Conservation (phyloP, 129 eudicot species). For the Lactuca saligna region DNA sequence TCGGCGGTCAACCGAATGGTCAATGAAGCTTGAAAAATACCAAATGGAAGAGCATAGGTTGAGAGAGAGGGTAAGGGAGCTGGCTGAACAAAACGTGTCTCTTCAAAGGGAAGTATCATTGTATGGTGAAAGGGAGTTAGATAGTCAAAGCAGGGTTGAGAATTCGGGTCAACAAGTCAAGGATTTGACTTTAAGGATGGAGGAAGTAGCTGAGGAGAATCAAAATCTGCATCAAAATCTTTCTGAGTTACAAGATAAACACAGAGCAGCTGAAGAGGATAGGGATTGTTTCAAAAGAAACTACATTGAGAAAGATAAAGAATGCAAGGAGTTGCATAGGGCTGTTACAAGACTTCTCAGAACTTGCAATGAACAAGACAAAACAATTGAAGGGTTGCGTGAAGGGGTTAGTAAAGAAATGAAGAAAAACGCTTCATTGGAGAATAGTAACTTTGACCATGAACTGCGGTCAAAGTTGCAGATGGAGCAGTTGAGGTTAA, state of each 20-base stretch:
- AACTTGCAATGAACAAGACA: constrained; percentile 84
- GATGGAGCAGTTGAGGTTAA: constrained; percentile 69
- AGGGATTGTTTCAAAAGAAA: constrained; percentile 54
- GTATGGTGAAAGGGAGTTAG: constrained; percentile 62
- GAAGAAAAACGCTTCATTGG: constrained; percentile 29
- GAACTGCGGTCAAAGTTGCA: constrained; percentile 63
- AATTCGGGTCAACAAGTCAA: constrained; percentile 58
- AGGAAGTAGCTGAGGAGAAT: constrained; percentile 53
- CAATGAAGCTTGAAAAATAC: constrained; percentile 74
- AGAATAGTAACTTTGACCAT: constrained; percentile 31
- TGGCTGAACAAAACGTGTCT: constrained; percentile 92
- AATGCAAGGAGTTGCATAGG: constrained; percentile 81
- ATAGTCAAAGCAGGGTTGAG: constrained; percentile 40
- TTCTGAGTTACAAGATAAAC: constrained; percentile 53
- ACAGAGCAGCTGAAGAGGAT: constrained; percentile 67
- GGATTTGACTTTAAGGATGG: constrained; percentile 49
- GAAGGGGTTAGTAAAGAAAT: constrained; percentile 59
- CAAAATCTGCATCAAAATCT: constrained; percentile 44
- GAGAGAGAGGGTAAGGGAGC: constrained; percentile 89
- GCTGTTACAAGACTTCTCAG: constrained; percentile 62
- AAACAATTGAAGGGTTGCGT: constrained; percentile 74
- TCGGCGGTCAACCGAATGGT: constrained; percentile 91
- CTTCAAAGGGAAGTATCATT: constrained; percentile 89
- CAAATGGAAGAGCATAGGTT: constrained; percentile 89
- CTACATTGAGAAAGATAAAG: constrained; percentile 68